A percentile compares a stretch with the other conserved stretches of the same genome.
Evolutionary conservation across 768 basidiomycete species (phyloP).

Genomic region (Steccherinum ochraceum): DNA sequence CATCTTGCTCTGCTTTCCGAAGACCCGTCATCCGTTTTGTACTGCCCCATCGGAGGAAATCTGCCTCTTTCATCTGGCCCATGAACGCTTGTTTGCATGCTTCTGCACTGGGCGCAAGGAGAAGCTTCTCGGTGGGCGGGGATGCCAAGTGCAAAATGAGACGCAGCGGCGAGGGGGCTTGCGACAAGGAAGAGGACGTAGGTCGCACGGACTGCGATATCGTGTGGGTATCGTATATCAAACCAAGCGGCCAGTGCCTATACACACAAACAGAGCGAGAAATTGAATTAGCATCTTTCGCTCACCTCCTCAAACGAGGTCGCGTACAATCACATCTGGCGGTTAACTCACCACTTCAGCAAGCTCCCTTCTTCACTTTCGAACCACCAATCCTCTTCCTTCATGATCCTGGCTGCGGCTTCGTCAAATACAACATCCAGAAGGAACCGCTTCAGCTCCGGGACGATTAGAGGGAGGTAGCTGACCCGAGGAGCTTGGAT

Average conservation of each 20-base stretch:
- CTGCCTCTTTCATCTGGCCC: slow-evolving; percentile 94
- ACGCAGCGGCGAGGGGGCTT: slow-evolving; percentile 55
- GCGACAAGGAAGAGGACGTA: slow-evolving; percentile 26
- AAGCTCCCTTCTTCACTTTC: slow-evolving; percentile 79
- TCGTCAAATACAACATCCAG: slow-evolving; percentile 93
- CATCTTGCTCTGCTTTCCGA: slow-evolving; percentile 89
- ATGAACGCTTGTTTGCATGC: slow-evolving; percentile 92
- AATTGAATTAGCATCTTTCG: background rate
- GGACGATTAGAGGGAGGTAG: slow-evolving; percentile 88
- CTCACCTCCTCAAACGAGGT: background rate
- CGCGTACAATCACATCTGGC: background rate
- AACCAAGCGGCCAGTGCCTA: slow-evolving; percentile 98
- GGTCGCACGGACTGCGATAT: slow-evolving; percentile 53
- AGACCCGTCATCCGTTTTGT: slow-evolving; percentile 90
- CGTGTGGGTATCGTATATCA: slow-evolving; percentile 84
- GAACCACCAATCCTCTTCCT: slow-evolving; percentile 97
- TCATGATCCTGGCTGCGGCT: slow-evolving; percentile 61
- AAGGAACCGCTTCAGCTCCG: slow-evolving; percentile 82
- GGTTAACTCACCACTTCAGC: slow-evolving; percentile 75
- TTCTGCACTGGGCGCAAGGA: slow-evolving; percentile 75
- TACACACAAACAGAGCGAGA: background rate
- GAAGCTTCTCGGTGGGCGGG: slow-evolving; percentile 81
- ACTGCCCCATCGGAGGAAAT: slow-evolving; percentile 95
- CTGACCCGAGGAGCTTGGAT: slow-evolving; percentile 86
- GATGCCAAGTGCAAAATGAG: slow-evolving; percentile 82